Base-by-base conservation (phyloP, 352 stramenopile genomes). In the Blastocystis sp. region DNA sequence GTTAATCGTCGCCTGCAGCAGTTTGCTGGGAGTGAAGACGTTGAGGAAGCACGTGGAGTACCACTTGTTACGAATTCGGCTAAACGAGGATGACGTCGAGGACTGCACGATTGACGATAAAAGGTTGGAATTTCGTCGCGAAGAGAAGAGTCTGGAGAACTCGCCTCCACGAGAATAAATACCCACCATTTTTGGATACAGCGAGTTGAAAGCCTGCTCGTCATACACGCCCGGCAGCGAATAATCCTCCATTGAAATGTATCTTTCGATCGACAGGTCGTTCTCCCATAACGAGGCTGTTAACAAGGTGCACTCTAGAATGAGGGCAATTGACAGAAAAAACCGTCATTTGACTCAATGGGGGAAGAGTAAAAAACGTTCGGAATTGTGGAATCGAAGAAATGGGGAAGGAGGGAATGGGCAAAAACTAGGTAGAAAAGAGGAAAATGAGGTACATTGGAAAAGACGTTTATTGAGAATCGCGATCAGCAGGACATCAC, bases 381-480 rank as follows among this genome's bases (percentile, higher is more conserved):
- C 39, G 20, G 63, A 3, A 85, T 11, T 8, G 73, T 50, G 26
- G 63, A 69, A 8, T 30, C n/a, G 54, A 85, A 85, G 50, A 85
- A 85, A 45, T 85, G 73, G n/a, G 73, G 73, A 18, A 30, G 73
- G 11, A 85, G 11, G 20, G 8, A 30, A 66, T 47, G 45, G 37
- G 73, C 50, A 37, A 69, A 85, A 43, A 69, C 73, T 85, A 7
- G 20, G 26, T 45, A 53, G 7, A 66, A 59, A 59, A n/a, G 50
- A 26, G 50, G 9, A 26, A 39, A 26, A 3, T 30, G 16, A 47
- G 7, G 13, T 30, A 85, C 73, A 85, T 65, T 85, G 50, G 34
- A 85, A 85, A 2, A 47, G 43, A 43, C 73, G 73, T 8, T 68
- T 45, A 34, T 85, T 85, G n/a, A 66, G 20, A 24, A 85, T 85